A percentile compares a stretch with the other conserved stretches of the same genome.
These are phyloP conservation scores for Cyathus striatus DNA, from an alignment of 768 basidiomycete species.

Conservation along the genomic window DNA sequence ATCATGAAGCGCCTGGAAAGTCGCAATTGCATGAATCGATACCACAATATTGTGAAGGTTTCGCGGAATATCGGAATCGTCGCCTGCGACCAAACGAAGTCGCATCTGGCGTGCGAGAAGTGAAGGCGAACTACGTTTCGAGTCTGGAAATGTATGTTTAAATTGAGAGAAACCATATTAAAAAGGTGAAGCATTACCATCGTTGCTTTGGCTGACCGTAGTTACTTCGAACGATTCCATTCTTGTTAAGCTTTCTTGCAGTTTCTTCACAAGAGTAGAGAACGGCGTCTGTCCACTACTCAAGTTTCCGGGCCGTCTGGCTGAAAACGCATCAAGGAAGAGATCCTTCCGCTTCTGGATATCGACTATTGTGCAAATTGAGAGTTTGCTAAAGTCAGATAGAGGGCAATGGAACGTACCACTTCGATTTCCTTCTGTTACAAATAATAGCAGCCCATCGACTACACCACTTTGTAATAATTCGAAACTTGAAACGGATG, in stretches of 20 bases:
- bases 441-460: constrained; percentile 78
- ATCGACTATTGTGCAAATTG: constrained; percentile 48
- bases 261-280: constrained; percentile 82
- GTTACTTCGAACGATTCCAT: constrained; percentile 96
- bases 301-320: constrained; percentile 40
- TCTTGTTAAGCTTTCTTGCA: constrained; percentile 92
- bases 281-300: constrained; percentile 53
- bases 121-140: constrained; percentile 86
- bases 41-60: constrained; percentile 88
- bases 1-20: constrained; percentile 94
- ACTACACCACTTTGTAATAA: constrained; percentile 91
- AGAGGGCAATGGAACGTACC: constrained; percentile 35
- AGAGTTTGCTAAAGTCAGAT: not conserved
- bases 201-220: constrained; percentile 77
- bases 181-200: constrained; percentile 46
- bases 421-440: constrained; percentile 59
- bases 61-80: constrained; percentile 85
- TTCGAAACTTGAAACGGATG: constrained; percentile 93
- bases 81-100: constrained; percentile 83
- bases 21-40: constrained; percentile 97
- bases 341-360: constrained; percentile 67
- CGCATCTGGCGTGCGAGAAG: constrained; percentile 90
- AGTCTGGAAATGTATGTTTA: constrained; percentile 42
- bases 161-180: not conserved
- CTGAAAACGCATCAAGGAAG: constrained; percentile 73